Conservation (phyloP, 257 asterid species). For the Voacanga thouarsii region DNA sequence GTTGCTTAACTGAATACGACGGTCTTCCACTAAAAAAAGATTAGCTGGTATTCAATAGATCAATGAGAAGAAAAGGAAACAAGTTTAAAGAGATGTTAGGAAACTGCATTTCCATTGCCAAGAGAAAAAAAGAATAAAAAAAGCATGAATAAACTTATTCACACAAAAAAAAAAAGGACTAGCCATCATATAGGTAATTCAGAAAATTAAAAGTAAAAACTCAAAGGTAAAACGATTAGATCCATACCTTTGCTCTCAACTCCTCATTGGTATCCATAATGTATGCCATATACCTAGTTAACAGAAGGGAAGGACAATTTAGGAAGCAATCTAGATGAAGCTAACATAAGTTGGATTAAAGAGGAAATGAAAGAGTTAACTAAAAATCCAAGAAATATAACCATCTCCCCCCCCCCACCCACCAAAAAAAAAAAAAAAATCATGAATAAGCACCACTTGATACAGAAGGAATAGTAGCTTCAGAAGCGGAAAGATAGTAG, state of each 20-base stretch:
- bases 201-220: neutral
- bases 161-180: neutral
- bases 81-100: neutral
- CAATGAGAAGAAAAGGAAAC: neutral
- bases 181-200: neutral
- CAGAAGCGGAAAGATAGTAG: no score
- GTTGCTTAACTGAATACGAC: neutral
- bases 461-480: neutral
- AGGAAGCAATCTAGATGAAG: neutral
- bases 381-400: neutral
- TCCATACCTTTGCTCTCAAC: slow-evolving; percentile 81
- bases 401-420: neutral
- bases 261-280: slow-evolving; percentile 99
- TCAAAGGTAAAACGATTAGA: slow-evolving; percentile 1
- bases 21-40: neutral
- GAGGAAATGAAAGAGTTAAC: neutral
- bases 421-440: neutral
- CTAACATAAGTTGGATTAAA: neutral
- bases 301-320: neutral
- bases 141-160: neutral
- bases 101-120: slow-evolving; percentile 30
- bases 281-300: slow-evolving; percentile 91
- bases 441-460: neutral
- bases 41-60: neutral
- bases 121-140: neutral